Conservation (phyloP, 139 green algal genomes). For the Chlamydomonas sp. region DNA sequence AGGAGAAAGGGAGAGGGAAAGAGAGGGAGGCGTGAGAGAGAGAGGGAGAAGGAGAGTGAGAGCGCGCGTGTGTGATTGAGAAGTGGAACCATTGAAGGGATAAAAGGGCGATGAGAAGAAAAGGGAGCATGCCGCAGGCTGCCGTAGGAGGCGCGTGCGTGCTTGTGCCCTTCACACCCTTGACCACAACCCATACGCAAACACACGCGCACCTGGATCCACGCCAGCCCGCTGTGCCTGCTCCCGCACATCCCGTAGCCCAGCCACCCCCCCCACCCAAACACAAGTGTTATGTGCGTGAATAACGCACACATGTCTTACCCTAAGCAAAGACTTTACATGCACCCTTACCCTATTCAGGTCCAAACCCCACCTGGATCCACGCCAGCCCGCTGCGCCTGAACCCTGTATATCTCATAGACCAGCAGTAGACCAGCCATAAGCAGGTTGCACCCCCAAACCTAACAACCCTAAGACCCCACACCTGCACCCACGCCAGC, state of each 20-base stretch:
- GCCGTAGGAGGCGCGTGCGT: no score
- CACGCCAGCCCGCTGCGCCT: not conserved
- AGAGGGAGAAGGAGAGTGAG: no score
- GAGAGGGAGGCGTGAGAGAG: no score
- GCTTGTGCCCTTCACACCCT: no score
- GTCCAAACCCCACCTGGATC: constrained; percentile 11
- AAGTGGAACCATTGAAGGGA: constrained; percentile 38
- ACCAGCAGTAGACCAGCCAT: no score
- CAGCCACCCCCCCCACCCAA: constrained; percentile 23
- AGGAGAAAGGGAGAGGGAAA: no score
- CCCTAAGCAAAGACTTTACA: constrained; percentile 13
- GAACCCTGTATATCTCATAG: constrained; percentile 28
- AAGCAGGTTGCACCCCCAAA: no score
- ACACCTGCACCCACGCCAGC: constrained; percentile 4
- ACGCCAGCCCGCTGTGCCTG: constrained; percentile 1
- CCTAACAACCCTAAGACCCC: no score
- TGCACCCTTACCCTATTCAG: constrained; percentile 10
- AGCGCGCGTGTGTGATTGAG: not conserved
- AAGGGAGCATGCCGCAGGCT: constrained; percentile 15
- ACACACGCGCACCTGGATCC: constrained; percentile 11
- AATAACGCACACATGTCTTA: no score
- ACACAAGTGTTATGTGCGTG: constrained; percentile 35
- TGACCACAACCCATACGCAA: no score
- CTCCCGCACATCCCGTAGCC: constrained; percentile 27
- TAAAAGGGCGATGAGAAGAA: constrained; percentile 34